These are phyloP conservation scores for Colletotrichum sp. DNA, from an alignment of 2,329 filamentous ascomycete genomes.

Conservation along the genomic window DNA sequence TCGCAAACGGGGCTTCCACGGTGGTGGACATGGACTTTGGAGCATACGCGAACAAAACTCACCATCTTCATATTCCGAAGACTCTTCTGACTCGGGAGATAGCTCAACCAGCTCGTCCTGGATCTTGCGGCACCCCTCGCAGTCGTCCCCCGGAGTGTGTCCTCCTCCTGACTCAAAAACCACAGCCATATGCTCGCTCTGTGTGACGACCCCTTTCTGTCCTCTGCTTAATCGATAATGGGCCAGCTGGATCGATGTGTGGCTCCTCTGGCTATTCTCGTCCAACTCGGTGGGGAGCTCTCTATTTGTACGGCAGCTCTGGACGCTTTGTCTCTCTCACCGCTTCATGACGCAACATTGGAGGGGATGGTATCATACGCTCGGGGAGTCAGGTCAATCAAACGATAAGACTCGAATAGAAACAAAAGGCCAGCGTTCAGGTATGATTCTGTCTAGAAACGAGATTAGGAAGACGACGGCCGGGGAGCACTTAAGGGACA, in stretches of 20 bases:
- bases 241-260: neutral
- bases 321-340: slow-evolving; percentile 12
- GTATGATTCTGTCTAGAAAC: slow-evolving; percentile 1
- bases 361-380: slow-evolving; percentile 21
- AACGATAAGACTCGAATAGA: neutral
- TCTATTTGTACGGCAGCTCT: slow-evolving; percentile 11
- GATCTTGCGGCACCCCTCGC: slow-evolving; percentile 20
- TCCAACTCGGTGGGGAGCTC: neutral
- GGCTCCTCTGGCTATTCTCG: neutral
- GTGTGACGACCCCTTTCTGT: neutral
- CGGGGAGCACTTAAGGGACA: neutral
- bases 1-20: neutral
- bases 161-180: neutral
- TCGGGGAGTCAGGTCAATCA: neutral
- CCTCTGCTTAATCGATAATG: neutral
- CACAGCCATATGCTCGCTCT: neutral
- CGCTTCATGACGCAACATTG: slow-evolving; percentile 23
- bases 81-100: neutral
- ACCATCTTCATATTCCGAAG: slow-evolving; percentile 18
- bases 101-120: slow-evolving; percentile 7
- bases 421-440: neutral
- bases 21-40: neutral
- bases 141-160: slow-evolving; percentile 2
- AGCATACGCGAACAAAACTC: neutral
- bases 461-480: neutral